These are phyloP conservation scores for Diutina siamensis DNA, from an alignment of 1,139 yeast genomes.

Conservation along the genomic window DNA sequence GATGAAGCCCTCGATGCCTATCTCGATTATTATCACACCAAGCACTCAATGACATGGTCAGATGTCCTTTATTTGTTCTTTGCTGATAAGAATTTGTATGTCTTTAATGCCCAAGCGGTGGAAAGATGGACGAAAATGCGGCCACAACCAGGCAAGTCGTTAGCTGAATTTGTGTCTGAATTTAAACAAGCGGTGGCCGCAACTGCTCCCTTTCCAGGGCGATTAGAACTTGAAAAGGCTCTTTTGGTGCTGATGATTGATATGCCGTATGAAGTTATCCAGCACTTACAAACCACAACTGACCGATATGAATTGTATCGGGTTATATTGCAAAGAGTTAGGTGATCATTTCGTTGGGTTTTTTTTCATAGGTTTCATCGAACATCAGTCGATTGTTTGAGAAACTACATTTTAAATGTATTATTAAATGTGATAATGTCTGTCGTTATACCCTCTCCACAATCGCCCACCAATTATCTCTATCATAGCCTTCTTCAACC, in stretches of 20 bases:
- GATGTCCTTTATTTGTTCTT: slow-evolving; percentile 3
- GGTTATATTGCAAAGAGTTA: not conserved
- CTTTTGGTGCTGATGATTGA: not conserved
- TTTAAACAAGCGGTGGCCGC: slow-evolving; percentile 1
- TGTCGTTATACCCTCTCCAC: slow-evolving; percentile 11
- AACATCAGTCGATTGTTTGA: not conserved
- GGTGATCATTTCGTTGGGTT: not conserved
- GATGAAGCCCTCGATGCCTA: slow-evolving; percentile 5
- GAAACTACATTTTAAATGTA: not conserved
- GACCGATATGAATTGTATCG: slow-evolving; percentile 2
- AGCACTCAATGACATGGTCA: not conserved
- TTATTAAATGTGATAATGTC: not conserved
- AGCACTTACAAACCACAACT: not conserved
- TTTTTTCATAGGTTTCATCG: not conserved
- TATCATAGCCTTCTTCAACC: slow-evolving; percentile 72
- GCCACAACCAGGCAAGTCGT: not conserved
- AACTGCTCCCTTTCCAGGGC: slow-evolving; percentile 1
- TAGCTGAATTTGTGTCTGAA: not conserved
- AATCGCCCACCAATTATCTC: slow-evolving; percentile 84
- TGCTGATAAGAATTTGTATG: slow-evolving; percentile 3
- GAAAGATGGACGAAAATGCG: not conserved
- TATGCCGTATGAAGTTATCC: not conserved
- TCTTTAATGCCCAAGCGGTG: not conserved
- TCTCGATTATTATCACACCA: slow-evolving; percentile 4
- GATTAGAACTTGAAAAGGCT: not conserved